These are phyloP conservation scores for Teunomyces tritomae DNA, from an alignment of 805 yeast species.

Conservation along the genomic window DNA sequence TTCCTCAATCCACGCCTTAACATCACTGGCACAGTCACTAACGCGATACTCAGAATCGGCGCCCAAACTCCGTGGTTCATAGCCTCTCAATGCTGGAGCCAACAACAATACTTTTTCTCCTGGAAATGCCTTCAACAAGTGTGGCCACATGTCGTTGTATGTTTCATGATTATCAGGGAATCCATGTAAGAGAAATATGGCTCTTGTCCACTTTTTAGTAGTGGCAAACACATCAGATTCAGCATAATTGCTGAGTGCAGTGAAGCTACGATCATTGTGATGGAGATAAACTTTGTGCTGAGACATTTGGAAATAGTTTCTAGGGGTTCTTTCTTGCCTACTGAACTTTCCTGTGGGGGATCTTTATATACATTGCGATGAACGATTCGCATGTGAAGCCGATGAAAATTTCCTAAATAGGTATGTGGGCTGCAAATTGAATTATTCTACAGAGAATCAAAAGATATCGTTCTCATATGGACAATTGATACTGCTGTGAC, in stretches of 20 bases:
- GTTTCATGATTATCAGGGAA: constrained; percentile 39
- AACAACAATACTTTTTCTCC: constrained; percentile 20
- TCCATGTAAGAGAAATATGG: constrained; percentile 11
- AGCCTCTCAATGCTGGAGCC: constrained; percentile 39
- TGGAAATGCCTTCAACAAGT: constrained; percentile 16
- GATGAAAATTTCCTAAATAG: background rate
- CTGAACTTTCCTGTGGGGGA: background rate
- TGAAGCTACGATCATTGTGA: constrained; percentile 17
- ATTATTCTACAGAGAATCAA: constrained; percentile 14
- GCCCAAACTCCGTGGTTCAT: constrained; percentile 32
- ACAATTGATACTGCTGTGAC: constrained; percentile 85
- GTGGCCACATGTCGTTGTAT: constrained; percentile 22
- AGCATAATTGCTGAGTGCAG: constrained; percentile 18
- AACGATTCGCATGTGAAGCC: background rate
- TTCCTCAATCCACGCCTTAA: constrained; percentile 28
- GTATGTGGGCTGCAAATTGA: background rate
- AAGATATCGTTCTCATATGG: constrained; percentile 72
- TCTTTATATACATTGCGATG: background rate
- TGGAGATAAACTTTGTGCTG: constrained; percentile 3
- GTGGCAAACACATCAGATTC: constrained; percentile 14
- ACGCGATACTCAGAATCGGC: constrained; percentile 22
- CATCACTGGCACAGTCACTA: constrained; percentile 32
- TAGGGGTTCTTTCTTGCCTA: background rate
- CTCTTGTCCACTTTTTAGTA: constrained; percentile 8
- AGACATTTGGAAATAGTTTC: background rate